Evolutionary conservation across 2,329 filamentous ascomycete genomes (phyloP).

Genomic region (Cytospora paraplurivora): DNA sequence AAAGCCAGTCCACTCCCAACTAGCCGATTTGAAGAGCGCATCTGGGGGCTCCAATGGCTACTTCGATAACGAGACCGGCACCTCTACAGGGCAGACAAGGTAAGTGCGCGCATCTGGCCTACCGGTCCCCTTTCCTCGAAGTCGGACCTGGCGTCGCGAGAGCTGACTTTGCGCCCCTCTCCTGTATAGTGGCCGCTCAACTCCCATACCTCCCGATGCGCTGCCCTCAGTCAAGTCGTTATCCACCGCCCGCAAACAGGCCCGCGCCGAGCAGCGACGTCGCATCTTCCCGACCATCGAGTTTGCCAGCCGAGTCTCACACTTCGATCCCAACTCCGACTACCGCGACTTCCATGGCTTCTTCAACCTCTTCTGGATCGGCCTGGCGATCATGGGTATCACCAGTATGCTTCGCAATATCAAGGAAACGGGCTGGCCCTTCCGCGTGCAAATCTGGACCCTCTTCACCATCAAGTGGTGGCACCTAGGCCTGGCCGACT

Average conservation of each 20-base stretch:
- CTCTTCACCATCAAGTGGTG: slow-evolving; percentile 87
- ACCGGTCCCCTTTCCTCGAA: slow-evolving; percentile 1
- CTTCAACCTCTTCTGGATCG: slow-evolving; percentile 98
- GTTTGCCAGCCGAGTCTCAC: slow-evolving; percentile 86
- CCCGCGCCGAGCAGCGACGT: slow-evolving; percentile 76
- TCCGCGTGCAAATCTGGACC: slow-evolving; percentile 84
- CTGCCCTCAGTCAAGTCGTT: slow-evolving; percentile 89
- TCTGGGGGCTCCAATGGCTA: slow-evolving; percentile 41
- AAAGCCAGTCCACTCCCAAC: slow-evolving; percentile 52
- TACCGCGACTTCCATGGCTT: slow-evolving; percentile 96
- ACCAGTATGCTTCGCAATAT: slow-evolving; percentile 92
- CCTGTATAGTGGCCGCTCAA: slow-evolving; percentile 70
- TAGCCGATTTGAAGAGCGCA: slow-evolving; percentile 45
- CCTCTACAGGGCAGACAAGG: slow-evolving; percentile 50
- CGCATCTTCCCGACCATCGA: slow-evolving; percentile 92
- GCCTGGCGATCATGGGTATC: slow-evolving; percentile 92
- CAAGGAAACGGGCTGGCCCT: slow-evolving; percentile 87
- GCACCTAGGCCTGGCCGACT: slow-evolving; percentile 81
- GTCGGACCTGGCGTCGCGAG: not conserved
- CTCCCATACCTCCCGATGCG: slow-evolving; percentile 83
- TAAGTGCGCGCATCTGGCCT: slow-evolving; percentile 32
- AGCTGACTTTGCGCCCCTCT: slow-evolving; percentile 25
- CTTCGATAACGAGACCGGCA: slow-evolving; percentile 41
- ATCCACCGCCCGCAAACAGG: slow-evolving; percentile 80
- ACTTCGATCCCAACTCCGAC: slow-evolving; percentile 91